Percentiles rank a stretch among this genome's conserved stretches.
phyloP scores from a whole-genome alignment of 768 basidiomycete genomes.

The Naematelia aurantialba region DNA sequence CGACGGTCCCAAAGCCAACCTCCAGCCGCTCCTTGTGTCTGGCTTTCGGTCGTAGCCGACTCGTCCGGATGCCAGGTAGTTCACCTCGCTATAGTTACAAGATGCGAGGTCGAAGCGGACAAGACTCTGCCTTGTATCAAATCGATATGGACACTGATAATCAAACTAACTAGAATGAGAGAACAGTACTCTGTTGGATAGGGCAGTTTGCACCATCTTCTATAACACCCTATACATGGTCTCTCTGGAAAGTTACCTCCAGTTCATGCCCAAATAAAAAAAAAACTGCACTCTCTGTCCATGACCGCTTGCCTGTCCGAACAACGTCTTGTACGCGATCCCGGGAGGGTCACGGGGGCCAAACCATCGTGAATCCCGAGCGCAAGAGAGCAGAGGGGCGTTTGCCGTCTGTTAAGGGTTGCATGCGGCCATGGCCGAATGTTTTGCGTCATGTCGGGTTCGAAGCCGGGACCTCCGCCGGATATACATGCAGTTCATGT shows the following conservation, averaged over 20 bases:
- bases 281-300: background rate
- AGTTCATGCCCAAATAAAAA: background rate
- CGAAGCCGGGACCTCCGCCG: background rate
- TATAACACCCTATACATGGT: too few species aligned
- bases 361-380: background rate
- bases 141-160: background rate
- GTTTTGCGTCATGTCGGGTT: background rate
- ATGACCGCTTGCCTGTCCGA: background rate
- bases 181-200: background rate
- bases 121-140: too few species aligned
- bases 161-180: background rate
- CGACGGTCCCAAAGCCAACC: too few species aligned
- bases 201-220: background rate
- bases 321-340: too few species aligned
- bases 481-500: background rate
- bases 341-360: background rate
- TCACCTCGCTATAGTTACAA: too few species aligned
- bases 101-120: too few species aligned
- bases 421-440: background rate
- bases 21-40: too few species aligned
- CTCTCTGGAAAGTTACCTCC: too few species aligned
- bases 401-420: background rate
- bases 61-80: too few species aligned
- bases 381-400: background rate
- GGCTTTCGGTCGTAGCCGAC: too few species aligned